Conservation (phyloP, 257 asterid species). For the Solanum clarkiae region DNA sequence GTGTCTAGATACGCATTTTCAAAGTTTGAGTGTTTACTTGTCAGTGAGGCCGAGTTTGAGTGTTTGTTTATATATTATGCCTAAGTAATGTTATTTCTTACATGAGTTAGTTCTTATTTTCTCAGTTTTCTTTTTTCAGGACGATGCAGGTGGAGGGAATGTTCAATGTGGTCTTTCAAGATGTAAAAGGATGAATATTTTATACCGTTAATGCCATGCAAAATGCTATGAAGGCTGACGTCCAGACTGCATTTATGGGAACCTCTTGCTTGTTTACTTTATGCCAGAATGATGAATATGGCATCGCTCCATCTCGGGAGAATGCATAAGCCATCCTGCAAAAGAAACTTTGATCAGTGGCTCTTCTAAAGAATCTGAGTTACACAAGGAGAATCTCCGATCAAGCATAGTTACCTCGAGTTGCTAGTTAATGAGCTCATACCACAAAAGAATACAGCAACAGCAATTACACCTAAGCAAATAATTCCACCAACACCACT, state of each 20-base stretch:
- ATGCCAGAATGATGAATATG: conserved; percentile 75
- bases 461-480: conserved; percentile 58
- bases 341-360: background rate
- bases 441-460: conserved; percentile 91
- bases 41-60: background rate
- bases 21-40: background rate
- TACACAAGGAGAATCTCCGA: background rate
- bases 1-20: background rate
- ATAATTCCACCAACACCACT: conserved; percentile 71
- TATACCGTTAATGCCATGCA: conserved; percentile 96
- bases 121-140: background rate
- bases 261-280: conserved; percentile 82
- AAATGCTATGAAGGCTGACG: conserved; percentile 71
- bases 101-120: background rate
- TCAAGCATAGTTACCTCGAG: conserved; percentile 47
- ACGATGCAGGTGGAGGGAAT: background rate
- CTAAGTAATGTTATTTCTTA: background rate
- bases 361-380: background rate
- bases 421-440: conserved; percentile 94
- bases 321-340: conserved; percentile 91
- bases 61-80: background rate
- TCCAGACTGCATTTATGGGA: conserved; percentile 85
- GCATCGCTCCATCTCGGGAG: conserved; percentile 99
- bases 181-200: background rate
- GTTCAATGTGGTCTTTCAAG: background rate